Evolutionary conservation across 306 rosid species (phyloP), one percentile per base, ranked within the genome.

Genomic region (Astragalus membranaceus): DNA sequence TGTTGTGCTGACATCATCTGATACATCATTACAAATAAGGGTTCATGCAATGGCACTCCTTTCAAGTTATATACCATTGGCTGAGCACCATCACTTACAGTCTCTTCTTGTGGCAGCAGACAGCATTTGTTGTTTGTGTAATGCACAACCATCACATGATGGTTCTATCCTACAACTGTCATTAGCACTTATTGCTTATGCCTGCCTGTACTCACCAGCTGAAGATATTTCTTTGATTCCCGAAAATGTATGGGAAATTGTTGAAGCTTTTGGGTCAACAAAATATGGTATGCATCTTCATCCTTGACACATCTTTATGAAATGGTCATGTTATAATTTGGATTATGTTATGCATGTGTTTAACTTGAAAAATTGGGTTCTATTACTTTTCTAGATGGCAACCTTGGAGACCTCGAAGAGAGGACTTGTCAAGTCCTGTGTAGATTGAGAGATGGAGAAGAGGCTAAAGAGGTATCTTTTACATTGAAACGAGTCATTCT

Each of bases 191-290:
- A 85, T 92, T 79, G 92, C 88, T 62, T 78, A 84, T 77, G 98
- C 98, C 37, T 86, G 92, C 77, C 82, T 92, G 56, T 80, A 86
- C 78, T 86, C 91, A 74, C 75, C 95, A 29, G 69, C 85, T 32
- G 98, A 88, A 79, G 98, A 92, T 79, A 77, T 89, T 70, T 83
- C 86, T 70, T 81, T 92, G 79, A 92, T 92, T 76, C 95, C 98
- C 75, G 80, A 80, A 73, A 80, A 65, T 70, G 85, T 89, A 42
- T 92, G 98, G 98, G 82, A 72, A 83, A 77, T 76, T 69, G 73
- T 92, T 83, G 96, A 89, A 78, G 73, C 75, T 37, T 67, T 92
- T 49, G 95, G 86, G 9, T 81, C 80, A 51, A 85, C 79, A 37
- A 88, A 86, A 76, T 80, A 76, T 77, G 95, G 96, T 92, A 88